Conservation (phyloP, 1,139 yeast genomes). For the Blastobotrys capitulatus region DNA sequence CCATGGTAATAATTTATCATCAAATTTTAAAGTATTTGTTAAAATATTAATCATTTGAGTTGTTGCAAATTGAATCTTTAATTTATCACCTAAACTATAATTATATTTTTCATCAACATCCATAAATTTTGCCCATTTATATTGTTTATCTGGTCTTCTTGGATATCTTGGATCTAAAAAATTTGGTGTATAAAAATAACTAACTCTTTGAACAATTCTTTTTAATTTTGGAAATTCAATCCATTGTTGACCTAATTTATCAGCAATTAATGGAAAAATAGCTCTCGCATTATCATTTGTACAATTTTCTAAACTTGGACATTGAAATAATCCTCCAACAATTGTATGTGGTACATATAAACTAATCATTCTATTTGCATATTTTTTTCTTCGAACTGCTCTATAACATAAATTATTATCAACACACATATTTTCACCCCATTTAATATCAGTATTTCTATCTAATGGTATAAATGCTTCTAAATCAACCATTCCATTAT, state of each 20-base stretch:
- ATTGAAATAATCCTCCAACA: slow-evolving; percentile 63
- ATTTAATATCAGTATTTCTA: slow-evolving; percentile 42
- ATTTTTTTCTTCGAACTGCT: slow-evolving; percentile 58
- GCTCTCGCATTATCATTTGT: slow-evolving; percentile 40
- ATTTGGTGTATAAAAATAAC: slow-evolving; percentile 52
- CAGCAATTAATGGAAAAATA: slow-evolving; percentile 55
- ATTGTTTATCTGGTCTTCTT: slow-evolving; percentile 24
- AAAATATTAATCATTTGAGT: slow-evolving; percentile 19
- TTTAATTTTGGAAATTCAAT: slow-evolving; percentile 19
- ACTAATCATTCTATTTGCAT: slow-evolving; percentile 45
- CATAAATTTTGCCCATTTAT: slow-evolving; percentile 46
- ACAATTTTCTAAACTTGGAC: slow-evolving; percentile 37
- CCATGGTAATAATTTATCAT: slow-evolving; percentile 19
- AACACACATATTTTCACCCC: slow-evolving; percentile 52
- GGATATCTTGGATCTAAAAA: slow-evolving; percentile 43
- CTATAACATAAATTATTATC: slow-evolving; percentile 45
- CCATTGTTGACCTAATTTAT: slow-evolving; percentile 39
- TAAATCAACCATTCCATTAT: slow-evolving; percentile 47
- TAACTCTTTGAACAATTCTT: slow-evolving; percentile 45
- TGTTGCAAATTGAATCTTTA: slow-evolving; percentile 34
- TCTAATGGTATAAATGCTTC: slow-evolving; percentile 38
- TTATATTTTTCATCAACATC: slow-evolving; percentile 49
- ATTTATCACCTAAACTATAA: slow-evolving; percentile 39
- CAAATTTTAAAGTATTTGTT: slow-evolving; percentile 13
- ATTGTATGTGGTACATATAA: slow-evolving; percentile 54